Evolutionary conservation across 2,329 filamentous ascomycete species (phyloP).

Genomic region (Colletotrichum cordylinicola): DNA sequence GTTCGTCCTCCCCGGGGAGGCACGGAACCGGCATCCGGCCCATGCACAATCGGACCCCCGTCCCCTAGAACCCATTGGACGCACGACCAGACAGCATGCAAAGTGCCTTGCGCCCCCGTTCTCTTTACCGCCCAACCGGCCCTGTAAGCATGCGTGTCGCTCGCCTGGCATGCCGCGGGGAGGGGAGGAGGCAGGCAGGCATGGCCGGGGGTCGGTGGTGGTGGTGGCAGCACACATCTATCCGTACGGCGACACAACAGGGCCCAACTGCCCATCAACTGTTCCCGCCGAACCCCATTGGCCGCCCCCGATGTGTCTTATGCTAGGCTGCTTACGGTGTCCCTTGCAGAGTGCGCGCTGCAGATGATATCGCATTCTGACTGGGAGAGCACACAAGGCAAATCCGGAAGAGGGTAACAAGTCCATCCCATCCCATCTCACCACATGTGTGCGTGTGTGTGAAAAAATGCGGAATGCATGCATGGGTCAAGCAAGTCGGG

Average conservation of each 20-base stretch:
- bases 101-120: not conserved
- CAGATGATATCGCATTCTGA: slow-evolving; percentile 13
- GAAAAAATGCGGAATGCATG: not conserved
- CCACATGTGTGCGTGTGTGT: not conserved
- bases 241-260: not conserved
- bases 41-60: not conserved
- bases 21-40: not conserved
- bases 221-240: not conserved
- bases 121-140: not conserved
- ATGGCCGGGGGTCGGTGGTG: not conserved
- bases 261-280: not conserved
- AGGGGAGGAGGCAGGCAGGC: not conserved
- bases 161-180: not conserved
- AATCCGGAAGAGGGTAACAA: not conserved
- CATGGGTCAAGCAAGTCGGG: not conserved
- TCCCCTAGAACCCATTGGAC: not conserved
- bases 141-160: not conserved
- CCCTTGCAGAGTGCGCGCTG: slow-evolving; percentile 15
- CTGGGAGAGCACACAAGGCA: not conserved
- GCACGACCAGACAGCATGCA: not conserved
- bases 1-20: slow-evolving; percentile 1
- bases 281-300: not conserved
- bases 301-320: not conserved
- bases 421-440: not conserved
- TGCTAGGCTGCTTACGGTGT: slow-evolving; percentile 9